Evolutionary conservation across 768 basidiomycete species (phyloP).

Genomic region (Lactifluus pinguis): DNA sequence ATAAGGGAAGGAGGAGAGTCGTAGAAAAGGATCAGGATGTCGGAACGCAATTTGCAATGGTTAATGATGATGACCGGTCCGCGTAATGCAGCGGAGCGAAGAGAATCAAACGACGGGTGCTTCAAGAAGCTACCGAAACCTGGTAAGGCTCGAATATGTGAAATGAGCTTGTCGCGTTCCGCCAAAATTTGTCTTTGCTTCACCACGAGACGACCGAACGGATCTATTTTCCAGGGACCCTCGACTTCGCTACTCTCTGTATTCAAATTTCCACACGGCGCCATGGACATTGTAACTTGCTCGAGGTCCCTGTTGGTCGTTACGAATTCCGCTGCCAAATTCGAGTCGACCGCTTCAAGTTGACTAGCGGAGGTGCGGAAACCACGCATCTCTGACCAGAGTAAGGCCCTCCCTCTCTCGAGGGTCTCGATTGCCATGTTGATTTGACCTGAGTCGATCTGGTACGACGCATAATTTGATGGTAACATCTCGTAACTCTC

Average conservation of each 20-base stretch:
- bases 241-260: not conserved
- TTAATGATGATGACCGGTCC: too few species aligned
- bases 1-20: too few species aligned
- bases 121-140: too few species aligned
- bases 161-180: too few species aligned
- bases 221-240: not conserved
- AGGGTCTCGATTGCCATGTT: not conserved
- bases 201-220: not conserved
- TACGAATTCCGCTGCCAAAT: not conserved
- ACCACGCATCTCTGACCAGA: not conserved
- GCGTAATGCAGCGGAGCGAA: too few species aligned
- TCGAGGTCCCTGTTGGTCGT: not conserved
- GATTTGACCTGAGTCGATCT: not conserved
- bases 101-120: too few species aligned
- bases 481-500: not conserved
- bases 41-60: too few species aligned
- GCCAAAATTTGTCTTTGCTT: not conserved
- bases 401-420: not conserved
- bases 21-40: too few species aligned
- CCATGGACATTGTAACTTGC: not conserved
- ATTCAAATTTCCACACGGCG: too few species aligned
- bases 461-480: not conserved
- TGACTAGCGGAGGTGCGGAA: not conserved
- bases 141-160: too few species aligned
- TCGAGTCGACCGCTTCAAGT: not conserved